These are phyloP conservation scores for Schizophyllum amplum DNA, from an alignment of 1,284 basidiomycete genomes.

Conservation along the genomic window DNA sequence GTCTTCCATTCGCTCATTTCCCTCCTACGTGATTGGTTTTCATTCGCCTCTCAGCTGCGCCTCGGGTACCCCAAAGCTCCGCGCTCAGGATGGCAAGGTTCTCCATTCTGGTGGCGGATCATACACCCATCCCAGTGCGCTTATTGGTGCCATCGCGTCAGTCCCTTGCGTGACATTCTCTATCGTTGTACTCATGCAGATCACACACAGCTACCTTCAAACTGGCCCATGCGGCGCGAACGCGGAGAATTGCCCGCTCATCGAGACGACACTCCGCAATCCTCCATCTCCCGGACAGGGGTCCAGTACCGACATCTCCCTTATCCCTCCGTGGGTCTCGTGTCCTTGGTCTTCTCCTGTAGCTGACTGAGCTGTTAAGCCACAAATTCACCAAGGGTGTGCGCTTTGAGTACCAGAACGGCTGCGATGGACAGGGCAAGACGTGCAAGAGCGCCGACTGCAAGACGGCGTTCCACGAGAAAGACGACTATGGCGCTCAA, in stretches of 20 bases:
- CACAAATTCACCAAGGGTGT: slow-evolving; percentile 28
- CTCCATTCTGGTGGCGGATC: slow-evolving; percentile 10
- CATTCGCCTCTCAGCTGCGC: neutral
- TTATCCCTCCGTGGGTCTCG: slow-evolving; percentile 31
- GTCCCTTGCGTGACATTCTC: neutral
- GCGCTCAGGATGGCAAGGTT: neutral
- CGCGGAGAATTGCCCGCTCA: slow-evolving; percentile 33
- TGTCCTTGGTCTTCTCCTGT: neutral
- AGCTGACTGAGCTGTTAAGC: slow-evolving; percentile 9
- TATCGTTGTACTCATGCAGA: neutral
- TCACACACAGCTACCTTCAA: neutral
- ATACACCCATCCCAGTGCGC: slow-evolving; percentile 24
- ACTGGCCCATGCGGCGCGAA: slow-evolving; percentile 30
- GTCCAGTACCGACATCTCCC: slow-evolving; percentile 35
- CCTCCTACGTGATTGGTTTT: too few species aligned
- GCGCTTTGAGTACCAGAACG: slow-evolving; percentile 23
- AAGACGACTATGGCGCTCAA: slow-evolving; percentile 8
- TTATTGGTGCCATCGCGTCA: slow-evolving; percentile 29
- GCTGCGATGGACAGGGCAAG: slow-evolving; percentile 12
- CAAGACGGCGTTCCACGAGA: slow-evolving; percentile 8
- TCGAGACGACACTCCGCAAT: slow-evolving; percentile 35
- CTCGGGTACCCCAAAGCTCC: neutral
- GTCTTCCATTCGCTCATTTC: neutral
- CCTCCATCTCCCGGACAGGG: slow-evolving; percentile 24
- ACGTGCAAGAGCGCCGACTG: slow-evolving; percentile 2